phyloP scores from a whole-genome alignment of 139 green algal genomes.

The Chlamydomonas eustigma region DNA sequence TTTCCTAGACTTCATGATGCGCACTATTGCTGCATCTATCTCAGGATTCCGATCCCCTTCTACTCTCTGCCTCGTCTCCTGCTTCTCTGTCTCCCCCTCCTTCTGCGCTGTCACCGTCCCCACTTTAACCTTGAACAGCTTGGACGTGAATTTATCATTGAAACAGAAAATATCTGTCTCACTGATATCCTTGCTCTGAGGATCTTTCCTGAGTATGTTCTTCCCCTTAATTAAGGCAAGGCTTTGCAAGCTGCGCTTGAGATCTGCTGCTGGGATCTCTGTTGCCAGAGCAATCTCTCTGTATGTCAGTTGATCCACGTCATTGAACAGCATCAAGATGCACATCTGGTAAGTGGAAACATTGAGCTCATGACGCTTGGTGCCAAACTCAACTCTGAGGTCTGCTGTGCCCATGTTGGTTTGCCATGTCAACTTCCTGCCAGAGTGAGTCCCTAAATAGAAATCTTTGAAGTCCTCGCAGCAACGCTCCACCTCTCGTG shows the following conservation, averaged over 20 bases:
- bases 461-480: constrained; percentile 75
- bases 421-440: constrained; percentile 93
- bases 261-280: constrained; percentile 74
- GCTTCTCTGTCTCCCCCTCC: constrained; percentile 75
- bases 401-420: constrained; percentile 93
- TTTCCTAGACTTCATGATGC: constrained; percentile 84
- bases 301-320: constrained; percentile 48
- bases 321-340: constrained; percentile 96
- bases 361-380: constrained; percentile 79
- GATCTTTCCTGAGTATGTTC: constrained; percentile 11
- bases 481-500: constrained; percentile 66
- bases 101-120: constrained; percentile 62
- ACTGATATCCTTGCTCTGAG: constrained; percentile 63
- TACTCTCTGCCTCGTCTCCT: constrained; percentile 87
- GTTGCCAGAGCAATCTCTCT: constrained; percentile 50
- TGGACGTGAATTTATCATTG: constrained; percentile 83
- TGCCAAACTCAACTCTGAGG: constrained; percentile 67
- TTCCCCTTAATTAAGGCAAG: constrained; percentile 79
- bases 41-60: constrained; percentile 98
- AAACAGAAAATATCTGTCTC: constrained; percentile 84
- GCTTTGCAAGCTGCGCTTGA: constrained; percentile 85
- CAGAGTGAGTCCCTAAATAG: constrained; percentile 71
- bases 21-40: constrained; percentile 95
- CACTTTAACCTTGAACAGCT: constrained; percentile 84
- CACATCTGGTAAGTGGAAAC: constrained; percentile 90